Evolutionary conservation across 78 protist species (phyloP).

Genomic region (Kipferlia bialata): DNA sequence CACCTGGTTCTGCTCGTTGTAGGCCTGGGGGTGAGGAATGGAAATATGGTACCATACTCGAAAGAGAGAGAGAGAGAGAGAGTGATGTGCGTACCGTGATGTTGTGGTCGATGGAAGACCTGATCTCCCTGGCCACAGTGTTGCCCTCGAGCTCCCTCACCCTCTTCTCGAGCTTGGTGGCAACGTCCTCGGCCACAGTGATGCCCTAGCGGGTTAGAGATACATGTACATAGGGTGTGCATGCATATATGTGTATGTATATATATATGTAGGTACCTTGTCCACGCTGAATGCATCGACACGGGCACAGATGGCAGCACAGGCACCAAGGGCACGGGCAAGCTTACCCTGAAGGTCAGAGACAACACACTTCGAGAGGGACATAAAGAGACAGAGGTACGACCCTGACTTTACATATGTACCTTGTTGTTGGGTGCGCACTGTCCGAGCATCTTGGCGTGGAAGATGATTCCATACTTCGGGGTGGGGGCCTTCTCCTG

Average conservation of each 20-base stretch:
- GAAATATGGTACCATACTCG: no score
- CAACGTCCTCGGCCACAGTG: background rate
- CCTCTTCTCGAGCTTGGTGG: background rate
- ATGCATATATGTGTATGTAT: no score
- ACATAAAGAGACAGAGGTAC: no score
- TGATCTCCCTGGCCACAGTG: background rate
- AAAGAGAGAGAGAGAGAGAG: no score
- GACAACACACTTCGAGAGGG: no score
- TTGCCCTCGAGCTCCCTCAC: background rate
- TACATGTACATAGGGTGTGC: no score
- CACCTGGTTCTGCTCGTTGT: background rate
- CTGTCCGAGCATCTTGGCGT: conserved; percentile 85
- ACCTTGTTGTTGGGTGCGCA: conserved; percentile 86
- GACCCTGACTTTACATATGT: conserved; percentile 54
- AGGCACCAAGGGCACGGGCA: conserved; percentile 87
- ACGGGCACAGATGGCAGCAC: conserved; percentile 76
- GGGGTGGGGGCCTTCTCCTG: conserved; percentile 81
- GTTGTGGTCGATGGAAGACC: no score
- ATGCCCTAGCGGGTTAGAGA: no score
- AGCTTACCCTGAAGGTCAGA: conserved; percentile 21
- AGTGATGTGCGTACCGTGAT: no score
- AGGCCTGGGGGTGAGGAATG: background rate
- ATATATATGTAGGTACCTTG: background rate
- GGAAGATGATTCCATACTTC: conserved; percentile 91
- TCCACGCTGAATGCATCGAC: conserved; percentile 86